phyloP scores from a whole-genome alignment of 768 basidiomycete genomes.

The Lactarius trivialis region DNA sequence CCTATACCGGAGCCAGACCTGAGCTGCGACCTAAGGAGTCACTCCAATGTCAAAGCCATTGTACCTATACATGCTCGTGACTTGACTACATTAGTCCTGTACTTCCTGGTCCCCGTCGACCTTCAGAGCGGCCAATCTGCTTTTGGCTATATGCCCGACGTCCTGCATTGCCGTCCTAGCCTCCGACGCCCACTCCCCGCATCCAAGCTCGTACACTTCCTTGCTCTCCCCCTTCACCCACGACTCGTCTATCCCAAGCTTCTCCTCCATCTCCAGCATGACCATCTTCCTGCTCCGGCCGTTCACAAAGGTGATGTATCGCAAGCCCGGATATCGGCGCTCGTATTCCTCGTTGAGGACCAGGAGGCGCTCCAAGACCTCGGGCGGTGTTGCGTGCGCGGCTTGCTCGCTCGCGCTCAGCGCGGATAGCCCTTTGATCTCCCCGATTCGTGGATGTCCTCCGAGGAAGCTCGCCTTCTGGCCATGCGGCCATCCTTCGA shows the following conservation, averaged over 20 bases:
- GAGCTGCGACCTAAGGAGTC: neutral
- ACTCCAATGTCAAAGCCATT: neutral
- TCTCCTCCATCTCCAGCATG: constrained; percentile 72
- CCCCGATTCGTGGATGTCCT: constrained; percentile 88
- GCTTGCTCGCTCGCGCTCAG: constrained; percentile 80
- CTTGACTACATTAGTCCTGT: neutral
- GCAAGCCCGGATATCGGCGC: constrained; percentile 59
- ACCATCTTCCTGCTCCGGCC: constrained; percentile 67
- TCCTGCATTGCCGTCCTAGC: constrained; percentile 66
- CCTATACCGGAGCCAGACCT: neutral
- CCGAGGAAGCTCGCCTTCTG: constrained; percentile 60
- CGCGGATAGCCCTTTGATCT: constrained; percentile 63
- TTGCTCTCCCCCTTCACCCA: constrained; percentile 37
- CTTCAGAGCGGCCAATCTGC: constrained; percentile 46
- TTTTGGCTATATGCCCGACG: constrained; percentile 71
- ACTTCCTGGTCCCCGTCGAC: constrained; percentile 29
- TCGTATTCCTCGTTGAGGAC: constrained; percentile 80
- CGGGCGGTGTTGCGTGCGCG: constrained; percentile 54
- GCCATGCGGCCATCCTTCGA: constrained; percentile 46
- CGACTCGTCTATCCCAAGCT: constrained; percentile 44
- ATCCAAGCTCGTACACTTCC: constrained; percentile 32
- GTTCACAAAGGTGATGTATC: constrained; percentile 92
- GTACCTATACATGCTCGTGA: neutral
- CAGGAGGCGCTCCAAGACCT: constrained; percentile 62
- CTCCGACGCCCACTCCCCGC: constrained; percentile 57